Conservation (phyloP, 352 stramenopile genomes). For the Phytophthora sp. region DNA sequence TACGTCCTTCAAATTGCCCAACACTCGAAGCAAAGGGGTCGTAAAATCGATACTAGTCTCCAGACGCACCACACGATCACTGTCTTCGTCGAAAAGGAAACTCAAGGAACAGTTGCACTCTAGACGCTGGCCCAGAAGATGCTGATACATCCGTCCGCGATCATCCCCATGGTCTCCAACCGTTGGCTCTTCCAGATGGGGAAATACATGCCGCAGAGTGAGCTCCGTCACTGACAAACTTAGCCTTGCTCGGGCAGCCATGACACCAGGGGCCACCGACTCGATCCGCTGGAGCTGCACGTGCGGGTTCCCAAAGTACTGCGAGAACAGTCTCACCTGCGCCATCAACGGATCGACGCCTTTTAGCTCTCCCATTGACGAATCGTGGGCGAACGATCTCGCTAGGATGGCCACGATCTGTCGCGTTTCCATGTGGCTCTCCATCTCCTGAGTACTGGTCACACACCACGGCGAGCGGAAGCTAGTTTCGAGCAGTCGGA, state of each 20-base stretch:
- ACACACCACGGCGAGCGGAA: slow-evolving; percentile 25
- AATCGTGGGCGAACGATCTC: slow-evolving; percentile 14
- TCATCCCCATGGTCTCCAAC: neutral
- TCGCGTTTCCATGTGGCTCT: slow-evolving; percentile 6
- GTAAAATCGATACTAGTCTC: slow-evolving; percentile 8
- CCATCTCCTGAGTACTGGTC: slow-evolving; percentile 14
- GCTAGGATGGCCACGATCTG: slow-evolving; percentile 12
- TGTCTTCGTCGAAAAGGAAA: slow-evolving; percentile 21
- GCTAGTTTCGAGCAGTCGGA: slow-evolving; percentile 20
- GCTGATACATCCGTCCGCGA: neutral
- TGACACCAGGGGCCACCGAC: slow-evolving; percentile 6
- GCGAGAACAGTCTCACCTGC: slow-evolving; percentile 20
- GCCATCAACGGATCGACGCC: slow-evolving; percentile 16
- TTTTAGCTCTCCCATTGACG: slow-evolving; percentile 21
- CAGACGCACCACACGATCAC: slow-evolving; percentile 16
- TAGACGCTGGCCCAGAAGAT: slow-evolving; percentile 26
- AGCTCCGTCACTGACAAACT: slow-evolving; percentile 30
- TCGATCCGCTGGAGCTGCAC: slow-evolving; percentile 29
- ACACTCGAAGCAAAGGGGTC: slow-evolving; percentile 7
- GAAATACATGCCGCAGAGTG: slow-evolving; percentile 19
- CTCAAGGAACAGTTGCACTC: slow-evolving; percentile 12
- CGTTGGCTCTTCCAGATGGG: neutral
- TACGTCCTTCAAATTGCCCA: slow-evolving; percentile 11
- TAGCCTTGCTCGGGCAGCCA: slow-evolving; percentile 21
- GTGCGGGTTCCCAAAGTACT: slow-evolving; percentile 16